Evolutionary conservation across 2,329 filamentous ascomycete species (phyloP), one percentile per base, ranked within the genome.

Genomic region (Fusarium sp.): DNA sequence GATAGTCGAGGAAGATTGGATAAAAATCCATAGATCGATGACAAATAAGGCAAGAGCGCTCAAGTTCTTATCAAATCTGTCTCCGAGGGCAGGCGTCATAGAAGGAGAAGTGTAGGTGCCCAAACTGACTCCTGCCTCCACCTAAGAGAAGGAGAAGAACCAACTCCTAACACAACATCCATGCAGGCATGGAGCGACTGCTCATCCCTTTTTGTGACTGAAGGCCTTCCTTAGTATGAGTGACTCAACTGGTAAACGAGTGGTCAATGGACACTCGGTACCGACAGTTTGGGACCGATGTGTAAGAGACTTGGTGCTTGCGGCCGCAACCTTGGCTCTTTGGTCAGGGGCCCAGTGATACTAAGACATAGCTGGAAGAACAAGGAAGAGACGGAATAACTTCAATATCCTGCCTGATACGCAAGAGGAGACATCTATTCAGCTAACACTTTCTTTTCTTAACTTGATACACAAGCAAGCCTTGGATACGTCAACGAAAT

Each of bases 211-310:
- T 56, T 67, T 65, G 51, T 36, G 8, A 46, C 28, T 67, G 64
- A 55, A 45, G 34, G 36, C 47, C 47, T 40, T 23, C 33, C 33
- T 40, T 57, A 70, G 69, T 23, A 23, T 23, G 60, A 68, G 62
- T 57, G 56, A 68, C 58, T 60, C 26, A 59, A 57, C 56, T 64
- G 53, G 54, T 58, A 66, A 59, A 56, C 57, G 51, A 54, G 59
- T 70, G 65, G 57, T 51, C 53, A 51, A 66, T 56, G 54, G 46
- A 60, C 45, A 41, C 68, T 73, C 61, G 72, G 53, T 74, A 71
- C 69, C 71, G 69, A 64, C 59, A 62, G 54, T 40, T 57, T 64
- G 69, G 72, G 61, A 70, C 67, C 67, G 65, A 71, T 72, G 74
- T 73, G 67, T 57, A 62, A 67, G 65, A 74, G 60, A 57, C 57